phyloP scores from a whole-genome alignment of 2,329 filamentous ascomycete species.

The Pyricularia grisea region DNA sequence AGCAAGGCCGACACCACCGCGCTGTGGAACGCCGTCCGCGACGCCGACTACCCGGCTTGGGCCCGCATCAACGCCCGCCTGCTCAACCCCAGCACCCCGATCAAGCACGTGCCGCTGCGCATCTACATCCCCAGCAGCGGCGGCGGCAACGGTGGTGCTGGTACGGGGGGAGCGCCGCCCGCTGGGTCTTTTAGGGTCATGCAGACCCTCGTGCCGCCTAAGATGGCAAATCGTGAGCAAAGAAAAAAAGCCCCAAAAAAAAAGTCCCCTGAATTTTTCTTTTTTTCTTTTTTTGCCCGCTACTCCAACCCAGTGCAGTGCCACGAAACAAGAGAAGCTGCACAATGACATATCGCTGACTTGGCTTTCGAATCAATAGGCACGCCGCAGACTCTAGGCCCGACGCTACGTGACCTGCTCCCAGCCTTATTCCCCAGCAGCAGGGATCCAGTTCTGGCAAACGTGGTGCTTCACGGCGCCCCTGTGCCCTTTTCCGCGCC shows the following conservation, averaged over 20 bases:
- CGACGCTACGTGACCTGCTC: constrained; percentile 64
- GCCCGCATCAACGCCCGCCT: constrained; percentile 66
- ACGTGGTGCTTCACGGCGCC: constrained; percentile 77
- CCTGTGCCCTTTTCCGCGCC: constrained; percentile 71
- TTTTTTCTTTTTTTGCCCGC: neutral
- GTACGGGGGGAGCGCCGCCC: constrained; percentile 10
- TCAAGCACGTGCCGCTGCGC: constrained; percentile 79
- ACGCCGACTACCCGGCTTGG: constrained; percentile 64
- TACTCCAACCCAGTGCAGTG: too few relatives aligned
- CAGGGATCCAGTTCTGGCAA: constrained; percentile 73
- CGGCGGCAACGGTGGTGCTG: too few relatives aligned
- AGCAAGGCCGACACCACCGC: constrained; percentile 75
- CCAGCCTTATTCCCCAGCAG: constrained; percentile 81
- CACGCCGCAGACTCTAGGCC: constrained; percentile 53
- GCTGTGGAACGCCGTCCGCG: constrained; percentile 72
- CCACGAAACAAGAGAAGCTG: too few relatives aligned
- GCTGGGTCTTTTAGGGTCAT: constrained; percentile 57
- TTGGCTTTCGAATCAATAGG: neutral
- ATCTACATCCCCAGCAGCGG: constrained; percentile 60
- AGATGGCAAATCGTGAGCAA: constrained; percentile 24
- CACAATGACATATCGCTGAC: too few relatives aligned
- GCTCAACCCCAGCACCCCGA: constrained; percentile 62
- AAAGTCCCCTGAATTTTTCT: constrained; percentile 1
- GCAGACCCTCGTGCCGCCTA: constrained; percentile 60
- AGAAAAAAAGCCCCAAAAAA: too few relatives aligned